Base-by-base conservation (phyloP, 768 basidiomycete species). In the Suillus weaverae region DNA sequence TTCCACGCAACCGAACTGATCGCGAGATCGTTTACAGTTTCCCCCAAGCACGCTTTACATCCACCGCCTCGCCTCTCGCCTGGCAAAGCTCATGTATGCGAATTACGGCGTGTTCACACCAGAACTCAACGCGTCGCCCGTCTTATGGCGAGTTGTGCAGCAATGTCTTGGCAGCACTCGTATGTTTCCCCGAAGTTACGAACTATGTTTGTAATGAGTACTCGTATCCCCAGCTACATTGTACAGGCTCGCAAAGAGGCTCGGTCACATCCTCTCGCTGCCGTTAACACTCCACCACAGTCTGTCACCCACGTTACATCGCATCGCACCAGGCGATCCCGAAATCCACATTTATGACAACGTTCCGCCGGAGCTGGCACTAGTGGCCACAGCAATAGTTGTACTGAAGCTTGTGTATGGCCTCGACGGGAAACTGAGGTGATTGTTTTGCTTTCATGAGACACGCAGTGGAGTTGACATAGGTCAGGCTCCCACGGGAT, bases 371-470 rank as follows among this genome's bases (percentile, higher is more conserved):
- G 94, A 95, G 71, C 78, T 89, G 57, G 83, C 84, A 3, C 77
- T 93, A 30, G 72, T 85, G 51, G 86, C 84, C 2, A 80, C 80
- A 16, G 83, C 84, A 56, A 81, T 95, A 14, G 81, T 94, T 13
- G 87, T 88, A 41, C 80, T 95, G 69, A 96, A 95, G 78, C 82
- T 97, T 82, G 84, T 89, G 32, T 95, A 95, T 70, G 95, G 94
- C 1, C 72, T 95, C 35, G 94, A 95, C 72, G 92, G 88, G 35
- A 79, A 78, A 67, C 63, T 70, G 61, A 84, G 91, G 91, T 87
- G 72, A 65, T 78, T 67, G 3, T n/a, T 22, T 39, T 10, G 55
- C 66, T 55, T 36, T 53, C 44, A 35, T 50, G 18, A 53, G 53
- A 20, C 20, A 35, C 32, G 51, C 54, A 67, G 54, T 55, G 48